Evolutionary conservation across 2,329 filamentous ascomycete species (phyloP), one percentile per base, ranked within the genome.

Genomic region (Claviceps capensis): DNA sequence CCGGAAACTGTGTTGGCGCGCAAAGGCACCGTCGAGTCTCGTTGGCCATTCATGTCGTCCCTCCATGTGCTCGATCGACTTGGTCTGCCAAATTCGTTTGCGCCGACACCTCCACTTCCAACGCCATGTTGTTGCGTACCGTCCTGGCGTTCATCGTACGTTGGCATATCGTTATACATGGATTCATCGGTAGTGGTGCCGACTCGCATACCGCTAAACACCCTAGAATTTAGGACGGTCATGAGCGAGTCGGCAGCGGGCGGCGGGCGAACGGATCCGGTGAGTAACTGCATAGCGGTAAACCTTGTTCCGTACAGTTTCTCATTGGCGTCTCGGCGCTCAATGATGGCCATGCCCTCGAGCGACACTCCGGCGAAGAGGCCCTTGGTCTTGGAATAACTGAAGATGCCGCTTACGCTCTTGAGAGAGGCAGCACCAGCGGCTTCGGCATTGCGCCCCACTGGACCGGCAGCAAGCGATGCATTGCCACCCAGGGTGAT

Each of bases 321-420:
- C 71, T 95, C 86, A 65, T 98, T 98, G 60, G 93, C 93, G 69
- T 98, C 93, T 70, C 89, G 85, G 57, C 93, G 82, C 72, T 98
- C 93, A 57, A 97, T 87, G 58, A 98, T 84, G 50, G 87, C 89
- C 55, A 86, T 91, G 22, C 93, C 93, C 67, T 98, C 93, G 58
- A 98, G 73, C 60, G 87, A 94, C 47, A 98, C 90, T 64, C 93
- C 93, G 5, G 93, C 93, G 61, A 98, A 98, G 36, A 98, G 73
- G 19, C 93, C 93, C 73, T 96, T 97, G 13, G 93, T 98, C 72
- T 96, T 97, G 66, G 86, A 93, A 75, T 98, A 98, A 62, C 87
- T 88, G 74, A 98, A 98, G 48, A 98, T 84, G 50, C 88, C 93
- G 0, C 90, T 86, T 8, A 97, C 85, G 56, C 88, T 83, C 72